Conservation (phyloP, 345 rosid genomes). For the Alliaria petiolata region DNA sequence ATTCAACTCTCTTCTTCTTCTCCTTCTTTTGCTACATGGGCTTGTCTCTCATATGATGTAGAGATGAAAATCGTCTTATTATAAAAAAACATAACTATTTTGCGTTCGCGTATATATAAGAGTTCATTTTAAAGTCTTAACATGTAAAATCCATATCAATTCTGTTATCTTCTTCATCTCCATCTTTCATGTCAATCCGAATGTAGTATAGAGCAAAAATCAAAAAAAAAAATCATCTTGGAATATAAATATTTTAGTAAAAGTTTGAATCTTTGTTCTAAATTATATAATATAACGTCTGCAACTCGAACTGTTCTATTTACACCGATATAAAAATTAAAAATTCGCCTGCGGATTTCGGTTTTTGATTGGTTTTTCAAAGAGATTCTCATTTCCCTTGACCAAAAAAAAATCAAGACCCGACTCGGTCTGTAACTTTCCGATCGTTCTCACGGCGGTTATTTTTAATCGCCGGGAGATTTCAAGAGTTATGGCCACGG, state of each 20-base stretch:
- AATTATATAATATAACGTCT: neutral
- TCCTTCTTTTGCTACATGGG: constrained; percentile 31
- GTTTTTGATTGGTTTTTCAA: neutral
- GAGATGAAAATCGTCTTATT: neutral
- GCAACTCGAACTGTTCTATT: neutral
- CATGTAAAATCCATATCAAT: neutral
- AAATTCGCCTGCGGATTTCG: too few relatives aligned
- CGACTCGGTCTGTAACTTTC: neutral
- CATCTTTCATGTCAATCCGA: neutral
- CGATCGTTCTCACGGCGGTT: too few relatives aligned
- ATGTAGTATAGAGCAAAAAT: neutral
- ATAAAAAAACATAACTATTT: constrained; percentile 19
- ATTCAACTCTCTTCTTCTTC: constrained; percentile 33
- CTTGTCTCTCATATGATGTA: constrained; percentile 25
- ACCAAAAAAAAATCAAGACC: neutral
- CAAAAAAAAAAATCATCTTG: neutral
- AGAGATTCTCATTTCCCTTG: neutral
- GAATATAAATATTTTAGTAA: neutral
- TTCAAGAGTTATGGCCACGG: constrained; percentile 27
- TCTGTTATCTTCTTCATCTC: neutral
- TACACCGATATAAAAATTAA: neutral
- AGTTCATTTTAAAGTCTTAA: neutral
- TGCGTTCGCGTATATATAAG: constrained; percentile 12
- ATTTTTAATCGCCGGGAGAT: too few relatives aligned
- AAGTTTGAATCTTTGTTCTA: neutral